phyloP scores from a whole-genome alignment of 495 filamentous ascomycete species.

The Chaetomium cochliodes region DNA sequence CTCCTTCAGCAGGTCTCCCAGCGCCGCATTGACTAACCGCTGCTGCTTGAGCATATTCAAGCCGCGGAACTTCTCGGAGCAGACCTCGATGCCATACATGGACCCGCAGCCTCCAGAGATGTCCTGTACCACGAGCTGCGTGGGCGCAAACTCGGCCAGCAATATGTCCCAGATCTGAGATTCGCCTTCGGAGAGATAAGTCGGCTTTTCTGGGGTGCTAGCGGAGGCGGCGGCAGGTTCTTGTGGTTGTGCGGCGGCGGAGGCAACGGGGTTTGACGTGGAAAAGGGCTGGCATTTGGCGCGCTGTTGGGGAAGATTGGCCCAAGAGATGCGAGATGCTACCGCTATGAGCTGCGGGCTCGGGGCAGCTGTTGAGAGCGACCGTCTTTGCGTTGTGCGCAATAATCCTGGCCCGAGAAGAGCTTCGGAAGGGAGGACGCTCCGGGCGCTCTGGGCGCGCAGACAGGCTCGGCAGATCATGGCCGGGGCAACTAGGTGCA shows the following conservation, averaged over 20 bases:
- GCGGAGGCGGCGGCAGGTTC: not conserved
- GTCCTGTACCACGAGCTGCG: constrained; percentile 62
- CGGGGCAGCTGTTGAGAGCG: constrained; percentile 1
- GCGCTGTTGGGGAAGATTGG: not conserved
- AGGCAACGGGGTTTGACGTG: constrained; percentile 9
- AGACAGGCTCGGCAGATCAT: constrained; percentile 35
- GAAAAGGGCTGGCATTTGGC: constrained; percentile 4
- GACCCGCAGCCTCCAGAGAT: constrained; percentile 75
- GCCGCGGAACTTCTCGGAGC: constrained; percentile 63
- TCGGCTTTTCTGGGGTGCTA: constrained; percentile 38
- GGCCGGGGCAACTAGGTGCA: not conserved
- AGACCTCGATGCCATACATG: constrained; percentile 75
- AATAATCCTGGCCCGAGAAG: constrained; percentile 9
- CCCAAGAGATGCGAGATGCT: not conserved
- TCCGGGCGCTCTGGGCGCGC: constrained; percentile 12
- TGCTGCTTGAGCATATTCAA: constrained; percentile 69
- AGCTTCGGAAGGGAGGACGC: constrained; percentile 3
- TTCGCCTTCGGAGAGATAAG: constrained; percentile 44
- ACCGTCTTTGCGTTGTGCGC: constrained; percentile 1
- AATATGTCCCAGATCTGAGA: constrained; percentile 49
- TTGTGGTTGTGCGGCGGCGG: constrained; percentile 13
- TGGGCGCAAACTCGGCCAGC: constrained; percentile 44
- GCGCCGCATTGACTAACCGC: constrained; percentile 63
- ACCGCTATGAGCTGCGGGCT: not conserved
- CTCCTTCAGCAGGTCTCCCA: constrained; percentile 66